Percentiles rank a stretch among this genome's conserved stretches.
These are phyloP conservation scores for Berberis thunbergii DNA, from an alignment of 164 flowering plant genomes.

Conservation along the genomic window DNA sequence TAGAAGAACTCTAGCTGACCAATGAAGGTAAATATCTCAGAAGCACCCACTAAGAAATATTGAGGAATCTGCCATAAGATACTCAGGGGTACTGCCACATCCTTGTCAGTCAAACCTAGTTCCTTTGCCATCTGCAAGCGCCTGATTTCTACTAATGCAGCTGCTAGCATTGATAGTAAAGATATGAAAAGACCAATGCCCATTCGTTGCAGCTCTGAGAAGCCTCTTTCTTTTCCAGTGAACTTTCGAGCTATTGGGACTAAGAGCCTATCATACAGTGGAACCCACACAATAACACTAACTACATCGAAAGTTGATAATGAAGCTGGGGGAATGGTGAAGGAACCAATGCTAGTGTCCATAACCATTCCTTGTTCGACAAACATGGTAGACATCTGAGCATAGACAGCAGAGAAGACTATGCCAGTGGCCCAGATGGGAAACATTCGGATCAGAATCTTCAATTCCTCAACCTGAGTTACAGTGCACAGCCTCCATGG, in stretches of 20 bases:
- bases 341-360: constrained; percentile 71
- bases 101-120: constrained; percentile 34
- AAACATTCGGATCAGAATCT: constrained; percentile 79
- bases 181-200: constrained; percentile 83
- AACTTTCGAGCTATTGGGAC: constrained; percentile 67
- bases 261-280: constrained; percentile 58
- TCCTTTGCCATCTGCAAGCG: constrained; percentile 47
- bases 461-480: constrained; percentile 83
- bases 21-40: constrained; percentile 53
- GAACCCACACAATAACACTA: constrained; percentile 85
- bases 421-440: constrained; percentile 91
- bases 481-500: constrained; percentile 77
- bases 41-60: constrained; percentile 61
- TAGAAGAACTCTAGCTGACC: constrained; percentile 81
- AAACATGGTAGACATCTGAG: constrained; percentile 85
- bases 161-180: constrained; percentile 59
- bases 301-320: constrained; percentile 70
- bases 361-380: constrained; percentile 78
- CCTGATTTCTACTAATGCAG: constrained; percentile 66
- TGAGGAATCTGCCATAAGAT: constrained; percentile 79
- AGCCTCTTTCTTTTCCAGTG: constrained; percentile 74
- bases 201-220: constrained; percentile 76
- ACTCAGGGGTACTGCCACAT: constrained; percentile 46
- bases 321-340: constrained; percentile 80
- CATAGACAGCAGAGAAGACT: constrained; percentile 75